These are phyloP conservation scores for Cenchrus fungigraminus DNA, from an alignment of 176 grass and related monocot genomes.

Conservation along the genomic window DNA sequence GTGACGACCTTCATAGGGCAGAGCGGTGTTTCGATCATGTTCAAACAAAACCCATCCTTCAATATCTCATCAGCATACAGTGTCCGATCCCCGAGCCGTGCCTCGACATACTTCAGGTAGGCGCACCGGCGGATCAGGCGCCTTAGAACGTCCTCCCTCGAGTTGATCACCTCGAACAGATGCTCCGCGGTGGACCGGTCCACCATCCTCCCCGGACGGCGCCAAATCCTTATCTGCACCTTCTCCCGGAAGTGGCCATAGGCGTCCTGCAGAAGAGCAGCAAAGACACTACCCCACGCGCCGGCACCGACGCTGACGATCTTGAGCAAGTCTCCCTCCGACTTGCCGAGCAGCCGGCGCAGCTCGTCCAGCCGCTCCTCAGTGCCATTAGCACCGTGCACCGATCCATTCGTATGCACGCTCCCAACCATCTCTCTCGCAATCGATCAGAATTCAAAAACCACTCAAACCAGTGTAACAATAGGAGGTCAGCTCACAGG, in stretches of 20 bases:
- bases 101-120: constrained; percentile 97
- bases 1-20: constrained; percentile 97
- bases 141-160: constrained; percentile 87
- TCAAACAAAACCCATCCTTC: constrained; percentile 83
- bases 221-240: constrained; percentile 96
- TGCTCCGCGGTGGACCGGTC: constrained; percentile 76
- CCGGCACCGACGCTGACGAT: constrained; percentile 94
- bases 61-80: constrained; percentile 94
- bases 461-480: too few species aligned
- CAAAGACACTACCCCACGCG: constrained; percentile 95
- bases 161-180: constrained; percentile 98
- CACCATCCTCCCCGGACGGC: constrained; percentile 64
- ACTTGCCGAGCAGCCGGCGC: constrained; percentile 76
- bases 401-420: constrained; percentile 63
- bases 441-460: background rate
- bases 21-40: constrained; percentile 93
- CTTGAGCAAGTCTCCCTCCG: constrained; percentile 87
- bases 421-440: constrained; percentile 69
- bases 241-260: constrained; percentile 89
- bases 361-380: constrained; percentile 88
- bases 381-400: constrained; percentile 49
- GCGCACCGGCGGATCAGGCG: constrained; percentile 84
- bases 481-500: background rate
- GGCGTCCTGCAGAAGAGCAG: constrained; percentile 89
- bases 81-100: constrained; percentile 77